Conservation (phyloP, 495 filamentous ascomycete genomes). For the Xylaria acuta region DNA sequence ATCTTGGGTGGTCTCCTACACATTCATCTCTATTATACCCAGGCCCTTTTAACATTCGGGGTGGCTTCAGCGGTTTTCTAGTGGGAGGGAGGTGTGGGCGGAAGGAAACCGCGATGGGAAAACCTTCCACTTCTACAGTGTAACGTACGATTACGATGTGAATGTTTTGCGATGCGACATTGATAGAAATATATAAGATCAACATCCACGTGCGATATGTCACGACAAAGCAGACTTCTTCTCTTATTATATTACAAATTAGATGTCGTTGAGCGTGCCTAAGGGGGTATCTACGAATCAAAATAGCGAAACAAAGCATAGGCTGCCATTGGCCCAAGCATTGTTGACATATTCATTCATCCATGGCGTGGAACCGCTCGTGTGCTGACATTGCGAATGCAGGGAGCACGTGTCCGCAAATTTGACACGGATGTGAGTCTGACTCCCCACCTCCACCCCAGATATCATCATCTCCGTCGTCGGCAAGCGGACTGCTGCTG, state of each 20-base stretch:
- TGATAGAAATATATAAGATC: conserved; percentile 5
- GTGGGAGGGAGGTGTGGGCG: neutral
- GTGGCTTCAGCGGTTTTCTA: neutral
- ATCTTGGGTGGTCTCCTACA: conserved; percentile 2
- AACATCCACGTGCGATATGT: neutral
- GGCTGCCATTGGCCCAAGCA: neutral
- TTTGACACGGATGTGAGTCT: conserved; percentile 60
- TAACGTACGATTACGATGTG: conserved; percentile 8
- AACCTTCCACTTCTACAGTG: neutral
- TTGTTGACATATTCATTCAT: conserved; percentile 32
- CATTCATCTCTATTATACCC: conserved; percentile 16
- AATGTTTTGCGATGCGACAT: neutral
- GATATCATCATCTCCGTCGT: conserved; percentile 38
- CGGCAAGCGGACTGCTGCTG: conserved; percentile 35
- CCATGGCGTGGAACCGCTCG: conserved; percentile 67
- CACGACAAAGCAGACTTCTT: neutral
- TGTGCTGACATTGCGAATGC: conserved; percentile 77
- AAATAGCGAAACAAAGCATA: neutral
- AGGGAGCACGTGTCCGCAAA: conserved; percentile 65
- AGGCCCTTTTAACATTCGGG: neutral
- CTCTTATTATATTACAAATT: neutral
- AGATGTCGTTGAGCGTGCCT: neutral
- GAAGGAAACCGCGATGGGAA: neutral
- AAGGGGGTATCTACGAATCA: conserved; percentile 5
- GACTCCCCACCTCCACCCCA: conserved; percentile 55